Percentiles rank a stretch among this genome's conserved stretches.
Evolutionary conservation across 805 yeast genomes (phyloP).

Genomic region (Torulaspora delbrueckii): DNA sequence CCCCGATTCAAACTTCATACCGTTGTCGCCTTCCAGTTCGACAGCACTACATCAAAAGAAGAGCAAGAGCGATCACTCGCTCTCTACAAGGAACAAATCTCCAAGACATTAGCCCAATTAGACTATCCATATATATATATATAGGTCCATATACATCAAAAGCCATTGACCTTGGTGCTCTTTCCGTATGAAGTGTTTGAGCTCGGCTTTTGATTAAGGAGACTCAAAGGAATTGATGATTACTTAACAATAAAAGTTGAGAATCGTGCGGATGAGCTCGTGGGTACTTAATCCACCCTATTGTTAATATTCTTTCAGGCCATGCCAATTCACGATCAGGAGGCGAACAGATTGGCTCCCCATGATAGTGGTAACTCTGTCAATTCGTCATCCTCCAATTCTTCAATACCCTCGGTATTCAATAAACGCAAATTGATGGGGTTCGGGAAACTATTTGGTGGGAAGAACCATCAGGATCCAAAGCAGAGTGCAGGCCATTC

Average conservation of each 20-base stretch:
- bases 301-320: neutral
- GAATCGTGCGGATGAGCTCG: neutral
- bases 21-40: neutral
- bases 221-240: neutral
- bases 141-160: neutral
- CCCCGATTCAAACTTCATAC: neutral
- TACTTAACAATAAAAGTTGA: neutral
- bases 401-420: constrained; percentile 10
- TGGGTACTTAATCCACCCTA: neutral
- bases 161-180: neutral
- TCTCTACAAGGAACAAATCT: neutral
- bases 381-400: constrained; percentile 10
- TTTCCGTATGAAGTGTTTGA: constrained; percentile 1
- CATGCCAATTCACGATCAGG: constrained; percentile 10
- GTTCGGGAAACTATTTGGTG: constrained; percentile 12
- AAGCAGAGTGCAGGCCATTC: constrained; percentile 12
- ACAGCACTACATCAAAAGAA: neutral
- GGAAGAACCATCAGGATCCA: neutral
- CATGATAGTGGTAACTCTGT: constrained; percentile 10
- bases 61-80: neutral
- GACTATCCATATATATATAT: neutral
- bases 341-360: constrained; percentile 2
- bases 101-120: neutral
- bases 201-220: neutral
- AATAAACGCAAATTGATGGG: constrained; percentile 11